A percentile compares a stretch with the other conserved stretches of the same genome.
Conservation (phyloP, 2,329 filamentous ascomycete species). For the Canariomyces notabilis region DNA sequence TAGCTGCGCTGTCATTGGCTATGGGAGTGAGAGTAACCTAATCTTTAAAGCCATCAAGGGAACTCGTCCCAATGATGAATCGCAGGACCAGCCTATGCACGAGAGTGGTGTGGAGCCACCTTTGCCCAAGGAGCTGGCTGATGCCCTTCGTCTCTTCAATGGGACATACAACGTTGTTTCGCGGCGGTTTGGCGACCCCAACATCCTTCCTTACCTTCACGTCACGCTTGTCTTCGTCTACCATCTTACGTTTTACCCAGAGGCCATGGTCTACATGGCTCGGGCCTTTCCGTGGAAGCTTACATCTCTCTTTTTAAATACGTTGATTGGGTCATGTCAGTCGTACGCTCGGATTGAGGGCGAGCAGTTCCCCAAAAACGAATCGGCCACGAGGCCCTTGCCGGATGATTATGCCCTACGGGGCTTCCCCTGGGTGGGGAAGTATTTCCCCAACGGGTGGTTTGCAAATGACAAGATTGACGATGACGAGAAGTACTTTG, state of each 20-base stretch:
- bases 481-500: conserved; percentile 42
- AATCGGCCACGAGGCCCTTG: conserved; percentile 31
- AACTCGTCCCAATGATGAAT: conserved; percentile 22
- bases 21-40: conserved; percentile 45
- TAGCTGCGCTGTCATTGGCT: conserved; percentile 47
- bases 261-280: conserved; percentile 42
- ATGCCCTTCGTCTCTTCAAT: conserved; percentile 35
- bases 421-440: conserved; percentile 56
- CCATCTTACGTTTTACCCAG: conserved; percentile 38
- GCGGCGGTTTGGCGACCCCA: conserved; percentile 49
- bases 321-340: conserved; percentile 17
- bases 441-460: conserved; percentile 55
- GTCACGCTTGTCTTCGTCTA: conserved; percentile 56
- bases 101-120: neutral
- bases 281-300: conserved; percentile 35
- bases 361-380: conserved; percentile 43
- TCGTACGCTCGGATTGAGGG: conserved; percentile 34
- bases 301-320: conserved; percentile 37
- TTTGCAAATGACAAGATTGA: conserved; percentile 54
- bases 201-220: conserved; percentile 59
- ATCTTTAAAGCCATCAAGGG: conserved; percentile 34
- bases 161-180: conserved; percentile 45
- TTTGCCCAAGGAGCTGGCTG: conserved; percentile 20
- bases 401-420: conserved; percentile 66
- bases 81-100: conserved; percentile 22